Evolutionary conservation across 2,329 filamentous ascomycete species (phyloP), one percentile per base, ranked within the genome.

Genomic region (Tothia fuscella): DNA sequence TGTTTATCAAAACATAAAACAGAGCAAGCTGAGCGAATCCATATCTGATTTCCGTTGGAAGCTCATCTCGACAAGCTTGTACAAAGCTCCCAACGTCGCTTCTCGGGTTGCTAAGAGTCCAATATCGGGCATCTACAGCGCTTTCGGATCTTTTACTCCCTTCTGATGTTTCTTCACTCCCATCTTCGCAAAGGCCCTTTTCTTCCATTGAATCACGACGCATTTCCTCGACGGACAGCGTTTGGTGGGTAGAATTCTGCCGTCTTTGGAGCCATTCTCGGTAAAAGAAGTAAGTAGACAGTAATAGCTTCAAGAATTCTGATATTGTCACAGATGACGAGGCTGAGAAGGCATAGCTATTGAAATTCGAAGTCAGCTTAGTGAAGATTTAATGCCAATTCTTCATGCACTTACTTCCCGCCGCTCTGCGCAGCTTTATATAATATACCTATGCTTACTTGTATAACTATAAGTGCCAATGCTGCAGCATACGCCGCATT

Each of bases 1-100:
- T 60, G 47, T 59, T 60, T 45, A 60, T 56, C 19, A 60, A 48
- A 5, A 54, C 53, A 45, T 59, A 60, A 17, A 59, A 50, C 30
- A 59, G 45, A 6, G 57, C 56, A 41, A 60, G 40, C 31, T 53
- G 51, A 40, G 50, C 52, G 44, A 58, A 58, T 24, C 54, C 56
- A 33, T 54, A 59, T 41, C 52, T 48, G 20, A 52, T 53, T 25
- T 56, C 53, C 20, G 40, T 38, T n/a, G 53, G 50, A 3, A 58
- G 50, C 44, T 56, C 53, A 21, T n/a, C n/a, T n/a, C n/a, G n/a
- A n/a, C n/a, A n/a, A n/a, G n/a, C n/a, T n/a, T n/a, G n/a, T n/a
- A n/a, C n/a, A n/a, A n/a, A n/a, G n/a, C n/a, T n/a, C n/a, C n/a
- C n/a, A n/a, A n/a, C n/a, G n/a, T n/a, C n/a, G n/a, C n/a, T n/a